phyloP scores from a whole-genome alignment of 192 early-diverging fungal species.

The Rhizoclosmatium globosum region DNA sequence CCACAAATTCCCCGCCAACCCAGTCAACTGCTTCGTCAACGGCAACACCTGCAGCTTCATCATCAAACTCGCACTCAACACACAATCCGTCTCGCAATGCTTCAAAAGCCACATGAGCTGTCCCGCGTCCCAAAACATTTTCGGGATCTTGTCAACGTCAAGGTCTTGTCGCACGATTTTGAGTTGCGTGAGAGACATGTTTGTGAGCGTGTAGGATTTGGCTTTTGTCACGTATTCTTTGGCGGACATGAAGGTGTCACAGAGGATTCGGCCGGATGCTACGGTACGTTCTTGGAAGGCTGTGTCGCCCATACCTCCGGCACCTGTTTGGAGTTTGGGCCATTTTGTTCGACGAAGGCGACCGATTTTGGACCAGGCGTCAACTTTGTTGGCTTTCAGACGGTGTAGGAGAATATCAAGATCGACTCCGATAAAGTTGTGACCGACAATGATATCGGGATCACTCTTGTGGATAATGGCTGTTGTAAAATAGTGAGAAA shows the following conservation, averaged over 20 bases:
- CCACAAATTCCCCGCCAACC: constrained; percentile 96
- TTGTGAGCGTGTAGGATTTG: constrained; percentile 84
- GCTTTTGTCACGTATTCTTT: constrained; percentile 64
- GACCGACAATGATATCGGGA: constrained; percentile 94
- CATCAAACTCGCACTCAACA: constrained; percentile 82
- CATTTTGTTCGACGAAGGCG: constrained; percentile 81
- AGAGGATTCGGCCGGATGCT: constrained; percentile 86
- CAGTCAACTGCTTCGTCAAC: constrained; percentile 91
- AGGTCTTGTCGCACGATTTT: constrained; percentile 83
- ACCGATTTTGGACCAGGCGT: constrained; percentile 89
- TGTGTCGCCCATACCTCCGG: constrained; percentile 82
- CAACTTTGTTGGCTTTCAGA: constrained; percentile 81
- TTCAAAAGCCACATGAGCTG: constrained; percentile 75
- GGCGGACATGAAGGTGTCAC: constrained; percentile 90
- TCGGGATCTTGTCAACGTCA: constrained; percentile 78
- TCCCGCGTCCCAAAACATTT: constrained; percentile 70
- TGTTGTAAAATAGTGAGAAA: constrained; percentile 13
- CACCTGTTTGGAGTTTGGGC: constrained; percentile 85
- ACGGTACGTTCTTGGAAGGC: constrained; percentile 79
- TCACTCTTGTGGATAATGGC: constrained; percentile 80
- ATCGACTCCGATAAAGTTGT: constrained; percentile 97
- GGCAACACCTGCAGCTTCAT: constrained; percentile 89
- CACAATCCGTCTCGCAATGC: constrained; percentile 85
- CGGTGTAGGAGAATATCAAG: constrained; percentile 93
- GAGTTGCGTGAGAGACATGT: constrained; percentile 80